Percentiles rank a stretch among this genome's conserved stretches.
Conservation (phyloP, 306 rosid genomes). For the Myrica gale region DNA sequence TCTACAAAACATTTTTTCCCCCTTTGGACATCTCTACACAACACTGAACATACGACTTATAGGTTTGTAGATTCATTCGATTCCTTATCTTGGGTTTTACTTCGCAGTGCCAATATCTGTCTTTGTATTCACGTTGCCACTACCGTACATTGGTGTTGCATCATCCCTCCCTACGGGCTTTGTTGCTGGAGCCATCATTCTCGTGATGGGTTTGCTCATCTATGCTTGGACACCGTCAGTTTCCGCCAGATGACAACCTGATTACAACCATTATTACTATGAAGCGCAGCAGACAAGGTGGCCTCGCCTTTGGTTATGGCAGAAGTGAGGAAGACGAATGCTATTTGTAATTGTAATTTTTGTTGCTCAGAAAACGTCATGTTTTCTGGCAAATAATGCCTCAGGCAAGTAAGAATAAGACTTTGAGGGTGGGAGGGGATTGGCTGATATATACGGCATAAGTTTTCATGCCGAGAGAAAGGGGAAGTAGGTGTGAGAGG, state of each 20-base stretch:
- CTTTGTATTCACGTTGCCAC: slow-evolving; percentile 73
- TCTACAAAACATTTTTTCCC: neutral
- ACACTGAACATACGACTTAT: neutral
- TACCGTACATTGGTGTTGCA: slow-evolving; percentile 75
- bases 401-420: neutral
- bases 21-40: neutral
- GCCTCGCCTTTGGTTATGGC: neutral
- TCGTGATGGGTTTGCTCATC: slow-evolving; percentile 59
- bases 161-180: slow-evolving; percentile 78
- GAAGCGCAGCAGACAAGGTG: neutral
- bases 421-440: neutral
- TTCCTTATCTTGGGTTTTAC: slow-evolving; percentile 12
- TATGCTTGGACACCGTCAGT: slow-evolving; percentile 70
- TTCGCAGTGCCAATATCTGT: slow-evolving; percentile 79
- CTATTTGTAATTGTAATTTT: neutral
- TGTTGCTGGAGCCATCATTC: slow-evolving; percentile 64
- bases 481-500: neutral
- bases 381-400: neutral
- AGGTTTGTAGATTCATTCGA: neutral
- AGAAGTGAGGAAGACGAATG: neutral
- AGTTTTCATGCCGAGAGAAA: neutral
- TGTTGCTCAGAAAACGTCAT: neutral
- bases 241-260: slow-evolving; percentile 29
- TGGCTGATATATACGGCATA: neutral
- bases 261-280: neutral